A percentile compares a stretch with the other conserved stretches of the same genome.
These are phyloP conservation scores for Talaromyces trachyspermus DNA, from an alignment of 495 filamentous ascomycete species.

Conservation along the genomic window DNA sequence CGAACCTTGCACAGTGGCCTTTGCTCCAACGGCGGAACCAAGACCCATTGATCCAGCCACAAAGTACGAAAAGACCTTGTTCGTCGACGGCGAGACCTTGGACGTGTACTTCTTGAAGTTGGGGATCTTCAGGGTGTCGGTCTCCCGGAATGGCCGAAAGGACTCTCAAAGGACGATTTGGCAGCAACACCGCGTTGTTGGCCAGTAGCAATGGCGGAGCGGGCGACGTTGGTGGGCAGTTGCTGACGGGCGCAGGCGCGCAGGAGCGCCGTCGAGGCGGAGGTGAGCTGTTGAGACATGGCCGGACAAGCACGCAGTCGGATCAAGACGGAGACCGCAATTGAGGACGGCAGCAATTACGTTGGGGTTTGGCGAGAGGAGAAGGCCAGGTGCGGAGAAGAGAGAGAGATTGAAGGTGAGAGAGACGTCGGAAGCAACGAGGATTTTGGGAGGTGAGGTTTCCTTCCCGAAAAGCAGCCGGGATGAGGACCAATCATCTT, in stretches of 20 bases:
- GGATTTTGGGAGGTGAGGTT: constrained; percentile 23
- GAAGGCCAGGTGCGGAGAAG: constrained; percentile 17
- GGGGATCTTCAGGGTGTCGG: constrained; percentile 62
- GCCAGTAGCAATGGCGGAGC: constrained; percentile 41
- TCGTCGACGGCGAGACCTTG: constrained; percentile 52
- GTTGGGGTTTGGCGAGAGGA: constrained; percentile 12
- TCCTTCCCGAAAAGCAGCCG: constrained; percentile 28
- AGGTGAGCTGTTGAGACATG: constrained; percentile 35
- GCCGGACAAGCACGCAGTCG: constrained; percentile 28
- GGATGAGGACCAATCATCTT: constrained; percentile 35
- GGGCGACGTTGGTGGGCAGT: constrained; percentile 26
- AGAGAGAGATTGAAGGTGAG: constrained; percentile 23
- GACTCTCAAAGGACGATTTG: constrained; percentile 45
- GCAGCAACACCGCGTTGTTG: constrained; percentile 41
- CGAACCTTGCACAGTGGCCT: constrained; percentile 94
- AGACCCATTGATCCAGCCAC: constrained; percentile 95
- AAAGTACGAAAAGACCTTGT: constrained; percentile 93
- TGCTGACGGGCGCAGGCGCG: constrained; percentile 44
- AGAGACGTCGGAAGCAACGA: constrained; percentile 23
- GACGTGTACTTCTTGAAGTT: constrained; percentile 83
- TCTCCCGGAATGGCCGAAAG: constrained; percentile 37
- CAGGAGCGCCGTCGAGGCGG: constrained; percentile 42
- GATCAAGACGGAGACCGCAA: constrained; percentile 40
- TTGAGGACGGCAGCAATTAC: constrained; percentile 24
- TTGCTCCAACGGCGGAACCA: constrained; percentile 84